A percentile compares a stretch with the other conserved stretches of the same genome.
Conservation (phyloP, 768 basidiomycete species). For the Tylopilus felleus region DNA sequence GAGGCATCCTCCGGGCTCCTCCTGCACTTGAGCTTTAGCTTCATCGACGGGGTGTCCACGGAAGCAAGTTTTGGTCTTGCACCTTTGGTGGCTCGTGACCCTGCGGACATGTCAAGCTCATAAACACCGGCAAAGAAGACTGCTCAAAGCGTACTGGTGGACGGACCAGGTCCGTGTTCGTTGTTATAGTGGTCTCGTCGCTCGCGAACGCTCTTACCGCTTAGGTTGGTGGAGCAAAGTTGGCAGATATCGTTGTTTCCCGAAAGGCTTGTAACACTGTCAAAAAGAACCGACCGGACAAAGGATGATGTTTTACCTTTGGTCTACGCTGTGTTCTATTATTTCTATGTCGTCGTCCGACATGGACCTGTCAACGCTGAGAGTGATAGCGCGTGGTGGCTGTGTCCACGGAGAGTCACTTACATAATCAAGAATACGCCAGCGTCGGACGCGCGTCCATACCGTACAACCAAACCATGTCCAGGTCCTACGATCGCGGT, state of each 20-base stretch:
- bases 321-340: slow-evolving; percentile 3
- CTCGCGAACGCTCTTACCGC: slow-evolving; percentile 32
- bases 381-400: slow-evolving; percentile 6
- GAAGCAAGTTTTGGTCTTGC: slow-evolving; percentile 16
- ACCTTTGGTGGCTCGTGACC: neutral
- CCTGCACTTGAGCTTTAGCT: neutral
- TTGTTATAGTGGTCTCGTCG: slow-evolving; percentile 60
- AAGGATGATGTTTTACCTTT: slow-evolving; percentile 9
- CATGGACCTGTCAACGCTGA: slow-evolving; percentile 10
- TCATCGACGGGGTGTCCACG: slow-evolving; percentile 1
- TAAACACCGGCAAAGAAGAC: neutral
- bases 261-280: slow-evolving; percentile 8
- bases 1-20: slow-evolving; percentile 9
- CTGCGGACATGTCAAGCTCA: slow-evolving; percentile 11
- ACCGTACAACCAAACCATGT: slow-evolving; percentile 47
- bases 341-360: slow-evolving; percentile 27
- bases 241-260: slow-evolving; percentile 40
- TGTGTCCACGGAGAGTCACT: slow-evolving; percentile 1
- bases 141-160: slow-evolving; percentile 6
- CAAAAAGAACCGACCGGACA: neutral
- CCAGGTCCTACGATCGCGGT: slow-evolving; percentile 98
- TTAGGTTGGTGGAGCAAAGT: slow-evolving; percentile 47
- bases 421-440: slow-evolving; percentile 27
- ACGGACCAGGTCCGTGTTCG: slow-evolving; percentile 36
- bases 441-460: slow-evolving; percentile 50